Conservation (phyloP, 2,329 filamentous ascomycete genomes). For the Knufia fluminis region DNA sequence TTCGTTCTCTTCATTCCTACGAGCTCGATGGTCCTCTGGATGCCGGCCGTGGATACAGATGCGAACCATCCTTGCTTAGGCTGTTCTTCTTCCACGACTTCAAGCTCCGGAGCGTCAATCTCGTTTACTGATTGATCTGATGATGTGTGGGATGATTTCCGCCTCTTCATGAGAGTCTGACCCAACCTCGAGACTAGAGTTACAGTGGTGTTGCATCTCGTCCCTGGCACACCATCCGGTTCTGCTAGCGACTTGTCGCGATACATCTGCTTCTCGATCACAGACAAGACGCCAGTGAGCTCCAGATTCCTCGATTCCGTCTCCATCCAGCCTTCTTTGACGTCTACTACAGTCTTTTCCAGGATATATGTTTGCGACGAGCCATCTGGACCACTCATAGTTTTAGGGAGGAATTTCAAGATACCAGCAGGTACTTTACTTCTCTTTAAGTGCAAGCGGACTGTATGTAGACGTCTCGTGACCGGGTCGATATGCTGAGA, state of each 20-base stretch:
- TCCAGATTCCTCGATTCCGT: slow-evolving; percentile 57
- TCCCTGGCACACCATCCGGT: slow-evolving; percentile 24
- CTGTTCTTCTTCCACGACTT: slow-evolving; percentile 46
- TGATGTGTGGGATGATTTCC: slow-evolving; percentile 28
- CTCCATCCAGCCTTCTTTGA: slow-evolving; percentile 56
- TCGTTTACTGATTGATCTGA: slow-evolving; percentile 11
- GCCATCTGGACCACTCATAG: slow-evolving; percentile 48
- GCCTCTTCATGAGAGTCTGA: slow-evolving; percentile 44
- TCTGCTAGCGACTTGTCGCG: slow-evolving; percentile 32
- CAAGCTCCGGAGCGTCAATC: too few relatives aligned
- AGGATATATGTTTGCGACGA: slow-evolving; percentile 55
- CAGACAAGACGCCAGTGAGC: slow-evolving; percentile 56
- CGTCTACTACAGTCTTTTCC: slow-evolving; percentile 53
- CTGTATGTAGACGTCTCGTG: slow-evolving; percentile 52
- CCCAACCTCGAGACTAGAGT: slow-evolving; percentile 53
- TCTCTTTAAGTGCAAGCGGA: slow-evolving; percentile 53
- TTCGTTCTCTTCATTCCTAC: slow-evolving; percentile 53
- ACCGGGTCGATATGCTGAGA: slow-evolving; percentile 51
- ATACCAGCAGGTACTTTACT: slow-evolving; percentile 54
- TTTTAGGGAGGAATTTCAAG: slow-evolving; percentile 51
- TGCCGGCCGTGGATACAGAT: slow-evolving; percentile 49
- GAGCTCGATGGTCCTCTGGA: slow-evolving; percentile 55
- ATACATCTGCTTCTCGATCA: slow-evolving; percentile 53
- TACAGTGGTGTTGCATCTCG: slow-evolving; percentile 52
- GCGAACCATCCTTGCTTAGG: slow-evolving; percentile 49